These are phyloP conservation scores for Salix brachista DNA, from an alignment of 345 rosid species.

Conservation along the genomic window DNA sequence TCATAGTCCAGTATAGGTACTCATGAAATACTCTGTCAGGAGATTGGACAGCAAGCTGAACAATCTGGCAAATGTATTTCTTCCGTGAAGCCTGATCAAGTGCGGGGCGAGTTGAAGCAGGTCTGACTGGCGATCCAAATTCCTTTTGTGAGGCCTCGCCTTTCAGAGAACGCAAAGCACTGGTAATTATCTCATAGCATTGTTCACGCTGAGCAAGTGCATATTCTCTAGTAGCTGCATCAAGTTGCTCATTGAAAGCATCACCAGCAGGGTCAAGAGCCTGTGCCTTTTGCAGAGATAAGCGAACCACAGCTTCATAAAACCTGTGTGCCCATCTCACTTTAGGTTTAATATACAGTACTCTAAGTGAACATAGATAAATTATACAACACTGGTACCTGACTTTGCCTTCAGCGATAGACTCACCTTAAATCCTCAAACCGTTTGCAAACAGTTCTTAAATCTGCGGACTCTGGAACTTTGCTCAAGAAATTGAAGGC, in stretches of 20 bases:
- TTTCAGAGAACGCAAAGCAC: conserved; percentile 69
- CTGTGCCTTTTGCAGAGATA: conserved; percentile 92
- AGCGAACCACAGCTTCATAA: conserved; percentile 94
- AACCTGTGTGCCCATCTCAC: conserved; percentile 49
- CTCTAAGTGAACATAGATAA: conserved; percentile 6
- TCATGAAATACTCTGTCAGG: conserved; percentile 85
- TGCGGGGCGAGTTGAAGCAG: conserved; percentile 40
- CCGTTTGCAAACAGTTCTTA: conserved; percentile 88
- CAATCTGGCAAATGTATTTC: conserved; percentile 85
- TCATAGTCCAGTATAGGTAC: conserved; percentile 74
- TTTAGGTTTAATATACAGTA: conserved; percentile 16
- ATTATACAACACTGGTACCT: conserved; percentile 5
- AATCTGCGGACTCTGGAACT: conserved; percentile 93
- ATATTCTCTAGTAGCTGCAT: conserved; percentile 61
- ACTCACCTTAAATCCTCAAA: conserved; percentile 88
- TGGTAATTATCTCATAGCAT: conserved; percentile 81
- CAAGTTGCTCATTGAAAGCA: conserved; percentile 90
- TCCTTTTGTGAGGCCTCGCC: conserved; percentile 47
- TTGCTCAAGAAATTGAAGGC: conserved; percentile 79
- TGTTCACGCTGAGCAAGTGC: conserved; percentile 77
- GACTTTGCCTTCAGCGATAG: conserved; percentile 23
- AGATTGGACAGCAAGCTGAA: conserved; percentile 92
- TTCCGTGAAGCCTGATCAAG: conserved; percentile 68
- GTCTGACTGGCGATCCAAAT: conserved; percentile 54
- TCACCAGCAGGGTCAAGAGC: conserved; percentile 90